These are phyloP conservation scores for Obba rivulosa DNA, from an alignment of 768 basidiomycete species.

Conservation along the genomic window DNA sequence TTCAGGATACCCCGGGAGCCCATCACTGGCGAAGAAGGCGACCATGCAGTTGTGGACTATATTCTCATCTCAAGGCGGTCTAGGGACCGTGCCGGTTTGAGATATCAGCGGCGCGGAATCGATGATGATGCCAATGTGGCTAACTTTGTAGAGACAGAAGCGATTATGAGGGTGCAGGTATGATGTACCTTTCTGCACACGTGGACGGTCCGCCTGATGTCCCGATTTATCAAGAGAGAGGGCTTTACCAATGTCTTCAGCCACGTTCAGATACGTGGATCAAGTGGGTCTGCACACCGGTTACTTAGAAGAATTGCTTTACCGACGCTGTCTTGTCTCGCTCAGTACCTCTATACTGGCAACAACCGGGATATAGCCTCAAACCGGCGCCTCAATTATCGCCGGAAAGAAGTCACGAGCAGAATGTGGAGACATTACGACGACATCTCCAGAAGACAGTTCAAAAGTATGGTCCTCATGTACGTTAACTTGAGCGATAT, in stretches of 20 bases:
- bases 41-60: conserved; percentile 56
- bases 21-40: conserved; percentile 32
- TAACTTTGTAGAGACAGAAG: conserved; percentile 95
- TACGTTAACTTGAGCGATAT: conserved; percentile 28
- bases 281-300: conserved; percentile 48
- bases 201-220: background rate
- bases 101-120: conserved; percentile 92
- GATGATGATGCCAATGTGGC: conserved; percentile 92
- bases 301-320: background rate
- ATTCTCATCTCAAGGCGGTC: conserved; percentile 82
- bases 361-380: conserved; percentile 77
- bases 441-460: conserved; percentile 69
- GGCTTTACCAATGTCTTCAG: conserved; percentile 74
- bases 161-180: conserved; percentile 79
- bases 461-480: conserved; percentile 73
- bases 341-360: conserved; percentile 90
- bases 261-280: conserved; percentile 89
- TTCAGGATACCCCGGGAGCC: conserved; percentile 55
- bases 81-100: conserved; percentile 82
- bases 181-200: conserved; percentile 15
- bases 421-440: conserved; percentile 64
- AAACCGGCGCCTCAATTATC: conserved; percentile 84
- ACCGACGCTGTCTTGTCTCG: conserved; percentile 6
- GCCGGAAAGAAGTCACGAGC: conserved; percentile 64
- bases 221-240: conserved; percentile 53